Conservation (phyloP, 768 basidiomycete genomes). For the Kwoniella sp. region DNA sequence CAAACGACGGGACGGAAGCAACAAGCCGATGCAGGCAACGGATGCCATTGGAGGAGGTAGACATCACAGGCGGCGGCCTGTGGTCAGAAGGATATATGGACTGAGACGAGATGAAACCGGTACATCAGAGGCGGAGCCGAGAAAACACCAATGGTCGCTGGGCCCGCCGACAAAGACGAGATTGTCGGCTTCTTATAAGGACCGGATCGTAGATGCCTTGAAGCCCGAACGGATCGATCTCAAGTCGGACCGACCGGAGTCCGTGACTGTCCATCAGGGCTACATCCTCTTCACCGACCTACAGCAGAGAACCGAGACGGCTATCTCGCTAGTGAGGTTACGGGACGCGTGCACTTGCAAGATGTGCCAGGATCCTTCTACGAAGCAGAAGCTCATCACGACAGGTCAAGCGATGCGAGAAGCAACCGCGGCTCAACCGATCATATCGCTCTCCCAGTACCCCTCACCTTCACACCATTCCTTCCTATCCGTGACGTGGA, state of each 20-base stretch:
- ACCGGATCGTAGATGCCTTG: neutral
- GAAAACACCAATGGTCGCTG: neutral
- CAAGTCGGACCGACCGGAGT: neutral
- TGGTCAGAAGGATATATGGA: neutral
- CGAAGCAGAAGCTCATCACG: constrained; percentile 60
- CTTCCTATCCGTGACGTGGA: neutral
- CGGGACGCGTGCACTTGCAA: constrained; percentile 80
- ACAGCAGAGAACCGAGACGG: neutral
- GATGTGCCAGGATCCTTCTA: constrained; percentile 74
- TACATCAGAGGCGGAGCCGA: neutral
- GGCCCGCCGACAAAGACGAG: neutral
- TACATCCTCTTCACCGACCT: constrained; percentile 9
- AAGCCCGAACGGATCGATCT: neutral
- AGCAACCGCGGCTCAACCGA: neutral
- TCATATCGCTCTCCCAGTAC: neutral
- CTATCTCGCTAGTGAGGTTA: constrained; percentile 72
- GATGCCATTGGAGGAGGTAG: neutral
- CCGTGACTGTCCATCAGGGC: constrained; percentile 2
- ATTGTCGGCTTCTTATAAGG: no score
- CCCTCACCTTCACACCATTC: neutral
- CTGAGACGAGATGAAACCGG: neutral
- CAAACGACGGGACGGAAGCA: no score
- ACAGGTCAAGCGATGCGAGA: constrained; percentile 18
- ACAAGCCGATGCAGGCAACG: no score
- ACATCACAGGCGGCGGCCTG: neutral